A percentile compares a stretch with the other conserved stretches of the same genome.
These are phyloP conservation scores for Penicillium riverlandense DNA, from an alignment of 495 filamentous ascomycete species.

Conservation along the genomic window DNA sequence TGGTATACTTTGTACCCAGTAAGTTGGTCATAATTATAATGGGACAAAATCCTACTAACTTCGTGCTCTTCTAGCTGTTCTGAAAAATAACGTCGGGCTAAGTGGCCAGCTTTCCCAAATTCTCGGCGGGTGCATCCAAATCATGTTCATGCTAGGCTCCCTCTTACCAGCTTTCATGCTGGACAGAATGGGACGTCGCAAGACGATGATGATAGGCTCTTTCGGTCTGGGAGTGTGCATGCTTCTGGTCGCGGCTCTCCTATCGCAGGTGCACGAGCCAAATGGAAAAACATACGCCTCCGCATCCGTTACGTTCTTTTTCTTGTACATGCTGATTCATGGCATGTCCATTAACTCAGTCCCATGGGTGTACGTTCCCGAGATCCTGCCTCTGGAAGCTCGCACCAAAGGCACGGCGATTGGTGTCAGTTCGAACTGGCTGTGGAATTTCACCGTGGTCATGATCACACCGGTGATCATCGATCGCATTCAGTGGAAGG, in stretches of 20 bases:
- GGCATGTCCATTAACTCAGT: conserved; percentile 42
- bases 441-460: conserved; percentile 53
- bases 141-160: conserved; percentile 35
- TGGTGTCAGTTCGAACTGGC: conserved; percentile 35
- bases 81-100: conserved; percentile 42
- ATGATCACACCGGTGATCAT: conserved; percentile 53
- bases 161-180: conserved; percentile 37
- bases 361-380: conserved; percentile 39
- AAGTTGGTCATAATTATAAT: neutral
- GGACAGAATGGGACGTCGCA: conserved; percentile 50
- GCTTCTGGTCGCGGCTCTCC: conserved; percentile 45
- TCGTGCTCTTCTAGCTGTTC: conserved; percentile 26
- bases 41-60: neutral
- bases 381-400: conserved; percentile 37
- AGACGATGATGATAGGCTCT: conserved; percentile 51
- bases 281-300: conserved; percentile 23
- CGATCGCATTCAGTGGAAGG: conserved; percentile 46
- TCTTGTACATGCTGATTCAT: conserved; percentile 43
- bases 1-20: conserved; percentile 31
- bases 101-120: conserved; percentile 39
- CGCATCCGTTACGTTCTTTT: conserved; percentile 44
- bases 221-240: conserved; percentile 42
- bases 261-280: conserved; percentile 24
- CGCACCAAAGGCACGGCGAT: conserved; percentile 37
- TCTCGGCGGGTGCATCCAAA: conserved; percentile 39